phyloP scores from a whole-genome alignment of 495 filamentous ascomycete genomes.

The Talaromyces liani region DNA sequence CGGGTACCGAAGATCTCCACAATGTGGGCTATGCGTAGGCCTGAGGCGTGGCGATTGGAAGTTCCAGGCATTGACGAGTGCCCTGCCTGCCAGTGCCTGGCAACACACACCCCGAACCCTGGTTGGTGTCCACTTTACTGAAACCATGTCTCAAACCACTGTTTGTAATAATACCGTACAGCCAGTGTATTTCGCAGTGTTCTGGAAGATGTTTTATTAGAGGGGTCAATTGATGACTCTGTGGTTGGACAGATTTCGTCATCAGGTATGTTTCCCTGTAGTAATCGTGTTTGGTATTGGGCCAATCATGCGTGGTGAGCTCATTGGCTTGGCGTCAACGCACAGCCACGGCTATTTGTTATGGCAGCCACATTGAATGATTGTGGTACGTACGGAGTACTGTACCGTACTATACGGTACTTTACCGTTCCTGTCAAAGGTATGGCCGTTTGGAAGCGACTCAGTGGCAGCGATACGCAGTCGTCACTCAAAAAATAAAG shows the following conservation, averaged over 20 bases:
- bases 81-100: constrained; percentile 2
- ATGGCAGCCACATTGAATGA: neutral
- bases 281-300: neutral
- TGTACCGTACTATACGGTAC: neutral
- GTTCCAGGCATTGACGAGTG: constrained; percentile 1
- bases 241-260: neutral
- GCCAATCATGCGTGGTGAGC: neutral
- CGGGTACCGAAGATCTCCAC: constrained; percentile 1
- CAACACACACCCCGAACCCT: neutral
- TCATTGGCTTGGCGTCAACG: neutral
- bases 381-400: neutral
- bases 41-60: neutral
- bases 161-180: neutral
- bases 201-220: neutral
- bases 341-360: too few species aligned
- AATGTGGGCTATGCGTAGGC: neutral
- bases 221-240: neutral
- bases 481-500: neutral
- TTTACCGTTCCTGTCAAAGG: neutral
- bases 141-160: constrained; percentile 8
- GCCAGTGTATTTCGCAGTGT: neutral
- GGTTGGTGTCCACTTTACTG: constrained; percentile 1
- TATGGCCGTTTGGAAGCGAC: too few species aligned
- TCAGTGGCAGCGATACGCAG: neutral
- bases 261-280: neutral